phyloP scores from a whole-genome alignment of 805 yeast genomes.

The Ogataea nitratoaversa region DNA sequence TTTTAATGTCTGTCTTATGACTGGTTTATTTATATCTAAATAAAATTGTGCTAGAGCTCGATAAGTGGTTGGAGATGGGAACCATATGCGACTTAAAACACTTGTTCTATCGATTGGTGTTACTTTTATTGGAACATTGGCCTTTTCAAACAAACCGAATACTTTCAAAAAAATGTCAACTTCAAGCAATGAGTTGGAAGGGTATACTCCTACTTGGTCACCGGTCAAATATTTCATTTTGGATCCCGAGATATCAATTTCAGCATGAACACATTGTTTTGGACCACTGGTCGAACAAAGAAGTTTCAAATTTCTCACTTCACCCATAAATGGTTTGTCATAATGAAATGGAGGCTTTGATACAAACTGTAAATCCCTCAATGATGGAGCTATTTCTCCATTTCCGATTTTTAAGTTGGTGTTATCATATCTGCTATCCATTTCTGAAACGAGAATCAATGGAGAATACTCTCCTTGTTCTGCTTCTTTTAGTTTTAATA shows the following conservation, averaged over 20 bases:
- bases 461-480: slow-evolving; percentile 66
- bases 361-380: slow-evolving; percentile 11
- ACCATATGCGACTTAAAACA: slow-evolving; percentile 42
- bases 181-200: slow-evolving; percentile 69
- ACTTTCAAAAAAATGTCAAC: slow-evolving; percentile 57
- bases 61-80: slow-evolving; percentile 73
- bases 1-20: slow-evolving; percentile 76
- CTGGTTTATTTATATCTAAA: slow-evolving; percentile 80
- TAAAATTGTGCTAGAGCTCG: slow-evolving; percentile 73
- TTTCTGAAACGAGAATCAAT: slow-evolving; percentile 38
- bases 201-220: slow-evolving; percentile 90
- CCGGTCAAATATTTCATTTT: slow-evolving; percentile 83
- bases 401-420: slow-evolving; percentile 30
- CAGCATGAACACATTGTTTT: slow-evolving; percentile 78
- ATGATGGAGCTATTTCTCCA: slow-evolving; percentile 20
- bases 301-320: slow-evolving; percentile 50
- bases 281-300: slow-evolving; percentile 47
- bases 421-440: no score
- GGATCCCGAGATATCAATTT: slow-evolving; percentile 65
- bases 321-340: slow-evolving; percentile 62
- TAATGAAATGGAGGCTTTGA: slow-evolving; percentile 23
- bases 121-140: slow-evolving; percentile 51
- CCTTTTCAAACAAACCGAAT: slow-evolving; percentile 49
- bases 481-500: slow-evolving; percentile 61
- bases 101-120: slow-evolving; percentile 62